Conservation (phyloP, 345 rosid genomes). For the Eucalyptus tenuipes region DNA sequence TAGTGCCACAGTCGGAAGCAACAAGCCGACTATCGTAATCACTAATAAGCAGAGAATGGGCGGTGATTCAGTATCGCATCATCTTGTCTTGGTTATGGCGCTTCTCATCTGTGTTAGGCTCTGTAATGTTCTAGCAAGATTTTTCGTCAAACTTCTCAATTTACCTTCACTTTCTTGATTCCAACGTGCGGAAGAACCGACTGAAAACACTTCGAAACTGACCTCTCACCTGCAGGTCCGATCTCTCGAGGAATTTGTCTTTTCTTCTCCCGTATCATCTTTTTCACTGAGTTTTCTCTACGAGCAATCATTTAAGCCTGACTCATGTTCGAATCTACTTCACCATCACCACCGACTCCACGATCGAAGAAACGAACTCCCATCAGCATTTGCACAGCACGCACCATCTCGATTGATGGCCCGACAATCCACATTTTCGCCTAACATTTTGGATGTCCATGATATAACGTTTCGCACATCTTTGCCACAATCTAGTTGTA, state of each 20-base stretch:
- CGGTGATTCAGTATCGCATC: neutral
- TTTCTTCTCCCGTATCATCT: neutral
- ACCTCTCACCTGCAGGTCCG: neutral
- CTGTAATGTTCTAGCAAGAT: neutral
- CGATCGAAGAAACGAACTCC: neutral
- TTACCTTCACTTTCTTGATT: neutral
- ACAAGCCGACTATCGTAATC: neutral
- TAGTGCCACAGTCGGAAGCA: neutral
- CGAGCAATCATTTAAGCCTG: neutral
- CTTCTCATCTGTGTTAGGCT: neutral
- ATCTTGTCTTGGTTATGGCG: neutral
- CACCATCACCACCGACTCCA: neutral
- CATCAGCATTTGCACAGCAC: neutral
- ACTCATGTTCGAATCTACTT: neutral
- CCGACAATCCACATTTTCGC: neutral
- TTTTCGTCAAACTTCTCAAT: neutral
- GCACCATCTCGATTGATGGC: fast-evolving
- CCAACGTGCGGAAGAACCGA: neutral
- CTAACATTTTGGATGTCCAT: neutral
- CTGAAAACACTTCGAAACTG: neutral
- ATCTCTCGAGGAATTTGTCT: neutral
- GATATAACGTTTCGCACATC: neutral
- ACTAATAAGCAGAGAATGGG: neutral
- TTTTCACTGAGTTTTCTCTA: neutral
- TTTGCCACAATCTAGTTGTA: neutral